phyloP scores from a whole-genome alignment of 192 early-diverging fungal species.

The Anaeromyces robustus region DNA sequence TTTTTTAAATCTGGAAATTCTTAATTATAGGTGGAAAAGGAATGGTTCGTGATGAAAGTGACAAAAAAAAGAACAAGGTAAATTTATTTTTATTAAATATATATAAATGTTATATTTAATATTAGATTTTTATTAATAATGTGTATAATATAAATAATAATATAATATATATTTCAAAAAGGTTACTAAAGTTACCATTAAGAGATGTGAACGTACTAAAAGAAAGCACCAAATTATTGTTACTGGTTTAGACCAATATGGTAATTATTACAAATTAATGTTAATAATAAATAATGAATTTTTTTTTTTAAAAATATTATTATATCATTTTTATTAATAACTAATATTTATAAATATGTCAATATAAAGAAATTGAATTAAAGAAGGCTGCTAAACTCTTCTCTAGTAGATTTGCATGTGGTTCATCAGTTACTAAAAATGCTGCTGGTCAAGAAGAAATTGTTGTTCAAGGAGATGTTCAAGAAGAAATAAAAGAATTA shows the following conservation, averaged over 20 bases:
- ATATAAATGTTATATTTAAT: too few relatives aligned
- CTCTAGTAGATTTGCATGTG: constrained; percentile 89
- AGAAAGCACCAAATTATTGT: constrained; percentile 81
- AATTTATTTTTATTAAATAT: neutral
- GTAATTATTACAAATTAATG: constrained; percentile 16
- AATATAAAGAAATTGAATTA: constrained; percentile 75
- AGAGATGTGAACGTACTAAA: constrained; percentile 78
- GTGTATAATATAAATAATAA: neutral
- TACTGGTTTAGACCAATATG: constrained; percentile 75
- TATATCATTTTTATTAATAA: too few relatives aligned
- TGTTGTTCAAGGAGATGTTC: constrained; percentile 90
- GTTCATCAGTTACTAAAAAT: constrained; percentile 85
- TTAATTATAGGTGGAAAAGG: neutral
- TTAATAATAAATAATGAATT: neutral
- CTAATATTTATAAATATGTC: too few relatives aligned
- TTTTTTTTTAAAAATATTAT: too few relatives aligned
- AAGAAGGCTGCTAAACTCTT: constrained; percentile 95
- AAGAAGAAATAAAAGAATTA: constrained; percentile 72
- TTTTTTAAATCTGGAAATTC: too few relatives aligned
- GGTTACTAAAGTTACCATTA: constrained; percentile 60
- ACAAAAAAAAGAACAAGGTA: neutral
- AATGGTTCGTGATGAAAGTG: neutral
- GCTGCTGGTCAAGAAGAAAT: constrained; percentile 86
- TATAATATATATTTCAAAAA: constrained; percentile 2
- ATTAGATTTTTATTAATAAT: constrained; percentile 8